Base-by-base conservation (phyloP, 345 rosid genomes). In the Triadica sebifera region DNA sequence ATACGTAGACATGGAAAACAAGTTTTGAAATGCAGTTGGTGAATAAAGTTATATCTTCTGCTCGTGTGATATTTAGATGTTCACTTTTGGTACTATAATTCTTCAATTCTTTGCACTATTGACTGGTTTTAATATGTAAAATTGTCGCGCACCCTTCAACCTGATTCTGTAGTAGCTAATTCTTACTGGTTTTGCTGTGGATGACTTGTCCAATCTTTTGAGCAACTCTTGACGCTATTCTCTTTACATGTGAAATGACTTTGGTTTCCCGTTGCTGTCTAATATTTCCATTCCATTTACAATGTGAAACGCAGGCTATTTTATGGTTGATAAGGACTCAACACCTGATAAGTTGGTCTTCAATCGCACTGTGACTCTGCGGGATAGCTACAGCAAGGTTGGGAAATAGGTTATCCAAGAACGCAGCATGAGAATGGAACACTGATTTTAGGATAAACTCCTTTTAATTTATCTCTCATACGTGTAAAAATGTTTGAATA, bases 311-410 rank as follows among this genome's bases (percentile, higher is more conserved):
- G 65, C 85, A 91, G 98, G 99, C 67, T 95, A 93, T 82, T 95
- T 87, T 49, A 62, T 81, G 9, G 96, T 89, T 61, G 99, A 91
- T 38, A 85, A 87, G 79, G 96, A 95, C 81, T 89, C 96, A 4
- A 89, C 88, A 11, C 67, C 87, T 9, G 94, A 88, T 46, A 93
- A 85, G 61, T 93, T 89, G 4, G 89, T 93, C 34, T 95, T 95
- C 79, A 91, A 95, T 78, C 88, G 97, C 79, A 95, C 95, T 0
- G 96, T 91, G 53, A 95, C 98, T 0, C 85, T 81, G 62, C 57
- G 80, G 37, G 83, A 80, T 55, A 73, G 80, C 78, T 80, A 76
- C 22, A 69, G 83, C 4, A 80, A 76, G 72, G 77, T 34, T 12
- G 83, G 77, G 75, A 76, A 77, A 69, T 80, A 79, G 75, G 61